Evolutionary conservation across 164 flowering plant genomes (phyloP).

Genomic region (Brasenia schreberi): DNA sequence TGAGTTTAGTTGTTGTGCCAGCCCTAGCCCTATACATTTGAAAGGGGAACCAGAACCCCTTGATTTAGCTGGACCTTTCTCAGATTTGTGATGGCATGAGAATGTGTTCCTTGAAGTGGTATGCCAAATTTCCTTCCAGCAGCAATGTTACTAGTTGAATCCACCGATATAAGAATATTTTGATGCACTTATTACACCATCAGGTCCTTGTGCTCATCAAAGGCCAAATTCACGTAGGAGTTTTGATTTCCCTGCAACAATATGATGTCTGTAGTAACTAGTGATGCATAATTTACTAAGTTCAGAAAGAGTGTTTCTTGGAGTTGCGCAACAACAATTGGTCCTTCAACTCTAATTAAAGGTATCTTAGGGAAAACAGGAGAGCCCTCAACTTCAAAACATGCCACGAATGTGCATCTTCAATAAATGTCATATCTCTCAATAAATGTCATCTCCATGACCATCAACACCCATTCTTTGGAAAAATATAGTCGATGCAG

Average conservation of each 20-base stretch:
- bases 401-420: no score
- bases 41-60: constrained; percentile 97
- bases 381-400: constrained; percentile 43
- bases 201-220: constrained; percentile 98
- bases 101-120: constrained; percentile 97
- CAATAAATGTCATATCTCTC: no score
- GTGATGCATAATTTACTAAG: constrained; percentile 84
- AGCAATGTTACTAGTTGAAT: constrained; percentile 91
- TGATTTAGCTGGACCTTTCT: constrained; percentile 48
- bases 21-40: constrained; percentile 94
- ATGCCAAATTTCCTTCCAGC: constrained; percentile 95
- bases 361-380: constrained; percentile 96
- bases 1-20: constrained; percentile 72
- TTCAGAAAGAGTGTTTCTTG: constrained; percentile 90
- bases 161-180: constrained; percentile 92
- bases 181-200: constrained; percentile 94
- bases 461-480: no score
- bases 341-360: constrained; percentile 85
- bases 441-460: no score
- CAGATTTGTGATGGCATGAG: constrained; percentile 76
- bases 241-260: constrained; percentile 88
- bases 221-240: constrained; percentile 90
- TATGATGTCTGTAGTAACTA: constrained; percentile 90
- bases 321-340: constrained; percentile 82
- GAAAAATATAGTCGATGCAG: no score